Evolutionary conservation across 2,329 filamentous ascomycete species (phyloP), one percentile per base, ranked within the genome.

Genomic region (Hypomyces perniciosus): DNA sequence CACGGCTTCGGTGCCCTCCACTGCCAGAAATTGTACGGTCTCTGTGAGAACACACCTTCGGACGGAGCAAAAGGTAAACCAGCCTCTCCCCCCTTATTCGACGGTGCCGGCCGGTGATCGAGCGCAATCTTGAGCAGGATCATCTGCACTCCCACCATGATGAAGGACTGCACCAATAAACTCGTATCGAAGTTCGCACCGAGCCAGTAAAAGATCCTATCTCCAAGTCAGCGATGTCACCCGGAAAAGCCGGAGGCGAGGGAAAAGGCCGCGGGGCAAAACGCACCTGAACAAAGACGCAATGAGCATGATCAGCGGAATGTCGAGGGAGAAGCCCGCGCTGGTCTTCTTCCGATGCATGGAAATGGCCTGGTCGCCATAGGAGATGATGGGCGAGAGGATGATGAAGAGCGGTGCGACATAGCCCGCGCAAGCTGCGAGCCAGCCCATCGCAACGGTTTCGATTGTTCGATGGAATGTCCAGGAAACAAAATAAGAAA

Each of bases 11-110:
- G 76, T 20, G 80, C 81, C 51, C 82, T 78, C 88, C 88, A 92
- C 67, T 88, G 86, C 88, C 88, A 92, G 66, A 92, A 92, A 61
- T 83, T 79, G 64, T 84, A 91, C 1, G 88, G 88, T 27, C 88
- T 74, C 54, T 73, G 74, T n/a, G 61, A 60, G 53, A 63, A 63
- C 6, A 61, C 27, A 8, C 65, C 70, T 55, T 75, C 71, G 37
- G 74, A 65, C 6, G 72, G 62, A 26, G 79, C 73, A 65, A 91
- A 90, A 9, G 88, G 87, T 26, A 74, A 56, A 3, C 76, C 73
- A 6, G 77, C 73, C 46, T 83, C 81, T 51, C 81, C 81, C 37
- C 81, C 81, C 67, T 80, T 83, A 47, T 76, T 74, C 4, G 79
- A 75, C 27, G 79, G 76, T 6, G 72, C 65, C 20, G 82, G 81